phyloP scores from a whole-genome alignment of 192 early-diverging fungal genomes.

The Coemansia sp. region DNA sequence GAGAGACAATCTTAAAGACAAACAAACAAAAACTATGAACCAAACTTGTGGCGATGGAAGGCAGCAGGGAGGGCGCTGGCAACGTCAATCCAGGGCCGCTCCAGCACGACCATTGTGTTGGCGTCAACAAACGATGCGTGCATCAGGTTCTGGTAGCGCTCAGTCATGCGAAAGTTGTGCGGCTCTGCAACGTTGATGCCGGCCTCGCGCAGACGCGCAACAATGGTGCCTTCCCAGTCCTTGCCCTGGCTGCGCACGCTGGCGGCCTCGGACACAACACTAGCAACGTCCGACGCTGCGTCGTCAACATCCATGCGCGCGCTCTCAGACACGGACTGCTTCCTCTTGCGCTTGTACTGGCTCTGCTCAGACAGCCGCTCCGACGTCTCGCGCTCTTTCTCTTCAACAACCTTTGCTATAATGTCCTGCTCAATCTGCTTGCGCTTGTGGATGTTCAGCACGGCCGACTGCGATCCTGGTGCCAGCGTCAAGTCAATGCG shows the following conservation, averaged over 20 bases:
- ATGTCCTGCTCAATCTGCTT: constrained; percentile 55
- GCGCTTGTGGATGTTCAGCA: constrained; percentile 59
- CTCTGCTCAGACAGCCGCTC: constrained; percentile 43
- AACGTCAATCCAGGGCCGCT: constrained; percentile 82
- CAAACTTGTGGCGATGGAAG: constrained; percentile 83
- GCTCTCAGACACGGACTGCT: constrained; percentile 31
- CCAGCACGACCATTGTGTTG: constrained; percentile 80
- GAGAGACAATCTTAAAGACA: background rate
- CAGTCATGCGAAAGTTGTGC: constrained; percentile 66
- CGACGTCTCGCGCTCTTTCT: constrained; percentile 25
- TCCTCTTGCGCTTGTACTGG: constrained; percentile 51
- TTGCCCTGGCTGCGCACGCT: constrained; percentile 19
- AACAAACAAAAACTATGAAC: constrained; percentile 38
- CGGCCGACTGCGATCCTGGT: constrained; percentile 54
- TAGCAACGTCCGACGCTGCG: constrained; percentile 5
- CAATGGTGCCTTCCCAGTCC: constrained; percentile 46
- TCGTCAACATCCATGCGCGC: constrained; percentile 41
- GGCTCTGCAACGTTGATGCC: constrained; percentile 53
- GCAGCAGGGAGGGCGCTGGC: constrained; percentile 73
- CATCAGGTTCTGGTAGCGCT: constrained; percentile 85
- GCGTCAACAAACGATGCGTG: constrained; percentile 67
- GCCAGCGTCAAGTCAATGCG: constrained; percentile 68
- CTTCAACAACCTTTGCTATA: constrained; percentile 38
- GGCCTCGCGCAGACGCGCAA: constrained; percentile 42
- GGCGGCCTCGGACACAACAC: constrained; percentile 12